Conservation (phyloP, 306 rosid genomes). For the Acmispon strigosus region DNA sequence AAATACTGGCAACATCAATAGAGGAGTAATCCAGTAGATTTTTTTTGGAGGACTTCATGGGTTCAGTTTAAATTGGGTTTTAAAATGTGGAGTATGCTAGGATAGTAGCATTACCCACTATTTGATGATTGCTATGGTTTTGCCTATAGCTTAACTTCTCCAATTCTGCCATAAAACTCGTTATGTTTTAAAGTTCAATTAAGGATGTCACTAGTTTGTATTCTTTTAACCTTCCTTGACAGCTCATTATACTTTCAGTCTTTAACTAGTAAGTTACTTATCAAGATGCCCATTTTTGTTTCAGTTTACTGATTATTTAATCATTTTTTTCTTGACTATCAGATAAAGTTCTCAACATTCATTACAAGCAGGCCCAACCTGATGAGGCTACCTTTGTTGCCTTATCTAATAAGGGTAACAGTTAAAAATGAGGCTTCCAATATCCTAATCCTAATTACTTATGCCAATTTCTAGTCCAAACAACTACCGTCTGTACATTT, state of each 20-base stretch:
- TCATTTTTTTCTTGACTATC: not conserved
- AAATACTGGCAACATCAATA: too few species aligned
- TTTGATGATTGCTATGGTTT: too few species aligned
- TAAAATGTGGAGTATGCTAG: too few species aligned
- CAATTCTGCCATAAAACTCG: not conserved
- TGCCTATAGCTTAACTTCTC: too few species aligned
- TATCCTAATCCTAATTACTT: not conserved
- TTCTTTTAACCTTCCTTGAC: not conserved
- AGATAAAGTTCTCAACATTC: not conserved
- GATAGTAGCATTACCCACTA: too few species aligned
- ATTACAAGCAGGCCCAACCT: not conserved
- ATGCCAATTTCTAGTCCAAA: not conserved
- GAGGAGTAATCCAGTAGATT: too few species aligned
- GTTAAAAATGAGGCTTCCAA: not conserved
- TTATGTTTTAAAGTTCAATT: not conserved
- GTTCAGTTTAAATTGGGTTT: too few species aligned
- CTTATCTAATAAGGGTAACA: not conserved
- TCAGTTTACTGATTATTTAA: not conserved
- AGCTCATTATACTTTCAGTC: not conserved
- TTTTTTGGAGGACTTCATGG: too few species aligned
- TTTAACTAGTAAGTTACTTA: not conserved
- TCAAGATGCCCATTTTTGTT: not conserved
- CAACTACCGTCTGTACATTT: not conserved
- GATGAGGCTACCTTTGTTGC: not conserved
- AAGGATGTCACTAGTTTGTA: not conserved